These are phyloP conservation scores for Sugiyamaella smithiae DNA, from an alignment of 805 yeast genomes.

Conservation along the genomic window DNA sequence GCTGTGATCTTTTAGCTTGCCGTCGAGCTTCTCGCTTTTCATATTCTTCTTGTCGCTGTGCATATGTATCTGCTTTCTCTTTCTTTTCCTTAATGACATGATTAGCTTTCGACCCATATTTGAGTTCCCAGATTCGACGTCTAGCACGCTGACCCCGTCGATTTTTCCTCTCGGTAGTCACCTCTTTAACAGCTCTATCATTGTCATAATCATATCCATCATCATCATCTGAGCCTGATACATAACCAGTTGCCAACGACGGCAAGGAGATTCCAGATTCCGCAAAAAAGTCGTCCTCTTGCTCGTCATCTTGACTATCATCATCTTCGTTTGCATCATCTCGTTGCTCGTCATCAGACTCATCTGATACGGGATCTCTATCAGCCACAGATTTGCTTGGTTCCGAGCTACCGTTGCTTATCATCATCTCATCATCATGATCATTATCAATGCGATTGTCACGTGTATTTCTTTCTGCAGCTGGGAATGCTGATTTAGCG, in stretches of 20 bases:
- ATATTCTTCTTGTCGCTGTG: constrained; percentile 57
- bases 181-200: constrained; percentile 21
- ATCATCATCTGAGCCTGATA: constrained; percentile 71
- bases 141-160: constrained; percentile 97
- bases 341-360: constrained; percentile 32
- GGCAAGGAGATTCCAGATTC: constrained; percentile 46
- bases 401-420: constrained; percentile 18
- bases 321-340: constrained; percentile 55
- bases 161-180: constrained; percentile 57
- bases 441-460: neutral
- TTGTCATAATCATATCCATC: constrained; percentile 34
- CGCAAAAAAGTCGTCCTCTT: constrained; percentile 45
- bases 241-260: constrained; percentile 72
- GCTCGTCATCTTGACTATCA: constrained; percentile 41
- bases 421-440: constrained; percentile 1
- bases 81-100: constrained; percentile 71
- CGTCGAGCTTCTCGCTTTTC: constrained; percentile 53
- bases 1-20: constrained; percentile 6
- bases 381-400: constrained; percentile 24
- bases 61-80: constrained; percentile 52
- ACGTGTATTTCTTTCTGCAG: constrained; percentile 7
- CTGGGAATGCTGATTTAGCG: neutral
- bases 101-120: constrained; percentile 79
- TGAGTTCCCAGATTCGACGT: constrained; percentile 93
- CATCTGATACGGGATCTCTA: constrained; percentile 19